Conservation (phyloP, 148 eudicot species). For the Cornus controversa region DNA sequence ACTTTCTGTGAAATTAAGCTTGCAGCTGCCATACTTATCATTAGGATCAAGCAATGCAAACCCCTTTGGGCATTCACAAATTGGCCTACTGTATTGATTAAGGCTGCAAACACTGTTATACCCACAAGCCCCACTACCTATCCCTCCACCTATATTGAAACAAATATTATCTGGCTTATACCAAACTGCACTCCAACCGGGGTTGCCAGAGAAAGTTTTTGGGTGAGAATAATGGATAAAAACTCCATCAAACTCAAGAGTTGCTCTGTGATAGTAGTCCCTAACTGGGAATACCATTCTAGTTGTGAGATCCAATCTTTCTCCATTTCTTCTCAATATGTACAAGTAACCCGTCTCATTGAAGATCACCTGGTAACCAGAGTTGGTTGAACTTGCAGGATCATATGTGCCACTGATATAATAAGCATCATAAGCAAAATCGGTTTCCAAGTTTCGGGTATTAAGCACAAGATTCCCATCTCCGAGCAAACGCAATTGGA, state of each 20-base stretch:
- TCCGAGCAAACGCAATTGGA: conserved; percentile 19
- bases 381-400: conserved; percentile 2
- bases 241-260: conserved; percentile 49
- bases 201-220: background rate
- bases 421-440: conserved; percentile 27
- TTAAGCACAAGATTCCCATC: conserved; percentile 41
- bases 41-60: conserved; percentile 42
- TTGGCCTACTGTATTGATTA: conserved; percentile 29
- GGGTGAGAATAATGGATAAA: conserved; percentile 44
- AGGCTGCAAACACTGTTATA: conserved; percentile 52
- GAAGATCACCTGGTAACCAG: conserved; percentile 25
- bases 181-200: conserved; percentile 27
- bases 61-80: conserved; percentile 40
- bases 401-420: conserved; percentile 19
- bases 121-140: conserved; percentile 56
- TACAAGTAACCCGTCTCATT: conserved; percentile 32
- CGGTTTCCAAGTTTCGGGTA: conserved; percentile 4
- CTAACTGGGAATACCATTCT: background rate
- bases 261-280: conserved; percentile 40
- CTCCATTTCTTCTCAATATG: conserved; percentile 22
- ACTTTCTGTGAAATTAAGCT: conserved; percentile 24
- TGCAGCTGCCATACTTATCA: conserved; percentile 49
- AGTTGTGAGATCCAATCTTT: conserved; percentile 16
- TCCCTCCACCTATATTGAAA: background rate
- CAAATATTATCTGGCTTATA: conserved; percentile 49